Evolutionary conservation across 148 eudicot species (phyloP), one percentile per base, ranked within the genome.

Genomic region (Dianthus caryophyllus): DNA sequence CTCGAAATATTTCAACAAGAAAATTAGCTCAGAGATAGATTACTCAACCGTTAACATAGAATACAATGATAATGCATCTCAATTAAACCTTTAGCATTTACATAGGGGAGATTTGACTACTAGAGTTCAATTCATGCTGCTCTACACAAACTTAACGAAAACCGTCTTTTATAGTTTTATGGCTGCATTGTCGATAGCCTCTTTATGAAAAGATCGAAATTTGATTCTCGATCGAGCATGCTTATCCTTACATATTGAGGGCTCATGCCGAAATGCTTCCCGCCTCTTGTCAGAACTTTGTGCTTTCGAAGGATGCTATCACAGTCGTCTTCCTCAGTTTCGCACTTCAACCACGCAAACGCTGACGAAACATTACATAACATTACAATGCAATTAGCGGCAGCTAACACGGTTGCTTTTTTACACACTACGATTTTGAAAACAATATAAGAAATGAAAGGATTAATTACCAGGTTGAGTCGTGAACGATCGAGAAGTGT

Each of bases 271-370:
- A 94, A 94, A 69, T 88, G 86, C 63, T 75, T 79, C 38, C 98
- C 98, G 25, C 97, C 84, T 70, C 98, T 80, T 0, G 90, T 82
- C 65, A 83, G 54, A 31, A 94, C 79, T 76, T 83, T 82, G 71
- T 88, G 90, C 59, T 65, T 54, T 10, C 81, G 69, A 4, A 94
- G 81, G 59, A 83, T 84, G 72, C 75, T 44, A 70, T 86, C 96
- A 6, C 98, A 94, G 57, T 94, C 87, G 6, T 84, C 84, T 13
- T 74, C 74, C 66, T 74, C 73, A 21, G 77, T 83, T 69, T 86
- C 88, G 24, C 98, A 94, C 77, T 90, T 94, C 54, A 94, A 61
- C 98, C 98, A 94, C 2, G 98, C 98, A 66, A 94, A 94, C 22
- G 97, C 97, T 87, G 71, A 65, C 62, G 64, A 21, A 33, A 33